phyloP scores from a whole-genome alignment of 257 asterid genomes.

The Solanum pennellii region DNA sequence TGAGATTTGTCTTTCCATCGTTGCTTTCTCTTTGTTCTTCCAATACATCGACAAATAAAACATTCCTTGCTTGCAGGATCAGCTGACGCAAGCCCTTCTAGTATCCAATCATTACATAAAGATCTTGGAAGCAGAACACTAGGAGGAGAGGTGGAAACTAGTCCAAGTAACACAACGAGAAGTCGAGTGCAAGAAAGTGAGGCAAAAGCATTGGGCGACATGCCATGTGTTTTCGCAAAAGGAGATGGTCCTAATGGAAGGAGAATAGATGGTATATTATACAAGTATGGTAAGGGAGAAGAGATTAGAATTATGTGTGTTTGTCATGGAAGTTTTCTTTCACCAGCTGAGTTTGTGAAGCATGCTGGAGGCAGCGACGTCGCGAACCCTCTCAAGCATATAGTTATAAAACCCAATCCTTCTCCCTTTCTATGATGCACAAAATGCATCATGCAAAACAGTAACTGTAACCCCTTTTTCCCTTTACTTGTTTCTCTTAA shows the following conservation, averaged over 20 bases:
- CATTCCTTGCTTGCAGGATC: not conserved
- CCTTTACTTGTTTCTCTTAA: too few relatives aligned
- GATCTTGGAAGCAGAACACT: constrained; percentile 8
- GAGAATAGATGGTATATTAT: constrained; percentile 76
- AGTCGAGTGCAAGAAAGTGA: constrained; percentile 1
- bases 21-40: not conserved
- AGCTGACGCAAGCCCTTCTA: constrained; percentile 44
- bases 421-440: constrained; percentile 29
- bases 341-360: constrained; percentile 76
- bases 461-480: not conserved
- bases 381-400: constrained; percentile 71
- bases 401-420: constrained; percentile 64
- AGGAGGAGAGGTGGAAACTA: constrained; percentile 14
- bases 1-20: not conserved
- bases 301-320: constrained; percentile 88
- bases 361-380: constrained; percentile 79
- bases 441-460: not conserved
- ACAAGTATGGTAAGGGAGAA: constrained; percentile 72
- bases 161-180: constrained; percentile 25
- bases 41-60: not conserved
- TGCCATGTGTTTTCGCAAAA: constrained; percentile 84
- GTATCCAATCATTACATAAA: constrained; percentile 37
- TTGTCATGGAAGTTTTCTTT: constrained; percentile 78
- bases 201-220: constrained; percentile 33
- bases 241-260: constrained; percentile 82